phyloP scores from a whole-genome alignment of 2,329 filamentous ascomycete genomes.

The Mycosphaerella sp. region DNA sequence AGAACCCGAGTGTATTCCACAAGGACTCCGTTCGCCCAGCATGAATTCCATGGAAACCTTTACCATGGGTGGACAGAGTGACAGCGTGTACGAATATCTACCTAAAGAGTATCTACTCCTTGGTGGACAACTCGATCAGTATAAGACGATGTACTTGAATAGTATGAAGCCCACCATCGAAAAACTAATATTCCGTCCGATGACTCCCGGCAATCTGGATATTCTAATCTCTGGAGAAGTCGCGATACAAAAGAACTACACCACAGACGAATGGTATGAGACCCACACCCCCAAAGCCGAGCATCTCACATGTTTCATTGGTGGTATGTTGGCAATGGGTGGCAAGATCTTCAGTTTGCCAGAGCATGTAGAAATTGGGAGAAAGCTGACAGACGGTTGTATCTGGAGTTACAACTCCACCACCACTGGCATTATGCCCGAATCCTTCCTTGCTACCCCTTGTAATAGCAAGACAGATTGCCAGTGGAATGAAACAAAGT shows the following conservation, averaged over 20 bases:
- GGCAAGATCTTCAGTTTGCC: conserved; percentile 48
- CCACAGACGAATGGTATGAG: conserved; percentile 34
- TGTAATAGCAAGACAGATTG: conserved; percentile 41
- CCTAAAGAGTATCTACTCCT: conserved; percentile 66
- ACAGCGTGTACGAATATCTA: conserved; percentile 54
- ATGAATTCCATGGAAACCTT: conserved; percentile 46
- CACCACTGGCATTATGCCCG: conserved; percentile 51
- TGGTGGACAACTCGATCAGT: conserved; percentile 66
- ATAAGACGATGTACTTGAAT: conserved; percentile 64
- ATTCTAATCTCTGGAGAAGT: conserved; percentile 66
- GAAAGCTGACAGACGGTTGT: conserved; percentile 50
- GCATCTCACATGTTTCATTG: conserved; percentile 50
- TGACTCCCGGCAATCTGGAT: conserved; percentile 61
- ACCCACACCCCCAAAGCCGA: conserved; percentile 42
- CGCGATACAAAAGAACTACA: conserved; percentile 39
- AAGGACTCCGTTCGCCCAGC: conserved; percentile 51
- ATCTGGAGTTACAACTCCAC: conserved; percentile 50
- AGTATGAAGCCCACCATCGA: conserved; percentile 63
- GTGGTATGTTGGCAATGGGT: conserved; percentile 51
- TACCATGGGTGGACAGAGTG: conserved; percentile 51
- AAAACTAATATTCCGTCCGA: conserved; percentile 70
- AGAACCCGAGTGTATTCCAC: conserved; percentile 29
- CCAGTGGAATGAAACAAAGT: conserved; percentile 40
- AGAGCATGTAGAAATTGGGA: conserved; percentile 45
- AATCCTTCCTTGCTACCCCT: conserved; percentile 40